Conservation (phyloP, 495 filamentous ascomycete species). For the Penicillium fimorum region DNA sequence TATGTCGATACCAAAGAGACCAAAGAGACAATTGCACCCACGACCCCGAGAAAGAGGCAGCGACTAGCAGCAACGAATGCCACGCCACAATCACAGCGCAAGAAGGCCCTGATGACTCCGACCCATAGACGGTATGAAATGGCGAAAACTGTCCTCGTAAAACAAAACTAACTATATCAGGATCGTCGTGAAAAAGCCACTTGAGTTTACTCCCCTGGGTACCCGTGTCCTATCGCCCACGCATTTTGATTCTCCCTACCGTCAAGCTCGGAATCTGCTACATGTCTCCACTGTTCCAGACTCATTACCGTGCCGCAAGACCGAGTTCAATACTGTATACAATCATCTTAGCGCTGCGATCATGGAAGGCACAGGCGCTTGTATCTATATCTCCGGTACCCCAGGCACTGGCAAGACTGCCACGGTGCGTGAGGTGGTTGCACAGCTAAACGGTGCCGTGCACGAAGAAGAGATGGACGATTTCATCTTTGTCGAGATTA, state of each 20-base stretch:
- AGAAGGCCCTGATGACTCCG: slow-evolving; percentile 62
- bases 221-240: slow-evolving; percentile 79
- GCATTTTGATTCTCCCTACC: slow-evolving; percentile 81
- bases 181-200: slow-evolving; percentile 81
- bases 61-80: slow-evolving; percentile 52
- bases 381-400: slow-evolving; percentile 99
- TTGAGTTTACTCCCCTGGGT: slow-evolving; percentile 92
- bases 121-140: slow-evolving; percentile 59
- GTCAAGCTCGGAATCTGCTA: slow-evolving; percentile 80
- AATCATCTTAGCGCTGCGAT: slow-evolving; percentile 93
- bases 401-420: slow-evolving; percentile 99
- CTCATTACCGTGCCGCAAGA: slow-evolving; percentile 86
- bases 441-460: slow-evolving; percentile 81
- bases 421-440: slow-evolving; percentile 92
- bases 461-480: slow-evolving; percentile 91
- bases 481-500: slow-evolving; percentile 99
- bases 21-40: slow-evolving; percentile 47
- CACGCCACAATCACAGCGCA: slow-evolving; percentile 57
- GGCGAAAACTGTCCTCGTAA: not conserved
- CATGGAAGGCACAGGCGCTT: slow-evolving; percentile 85
- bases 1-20: slow-evolving; percentile 46
- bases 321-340: slow-evolving; percentile 89
- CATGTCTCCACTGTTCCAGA: slow-evolving; percentile 92
- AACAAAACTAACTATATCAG: slow-evolving; percentile 29
- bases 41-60: slow-evolving; percentile 59